Percentiles rank a stretch among this genome's conserved stretches.
Conservation (phyloP, 495 filamentous ascomycete genomes). For the Trichoderma virens region DNA sequence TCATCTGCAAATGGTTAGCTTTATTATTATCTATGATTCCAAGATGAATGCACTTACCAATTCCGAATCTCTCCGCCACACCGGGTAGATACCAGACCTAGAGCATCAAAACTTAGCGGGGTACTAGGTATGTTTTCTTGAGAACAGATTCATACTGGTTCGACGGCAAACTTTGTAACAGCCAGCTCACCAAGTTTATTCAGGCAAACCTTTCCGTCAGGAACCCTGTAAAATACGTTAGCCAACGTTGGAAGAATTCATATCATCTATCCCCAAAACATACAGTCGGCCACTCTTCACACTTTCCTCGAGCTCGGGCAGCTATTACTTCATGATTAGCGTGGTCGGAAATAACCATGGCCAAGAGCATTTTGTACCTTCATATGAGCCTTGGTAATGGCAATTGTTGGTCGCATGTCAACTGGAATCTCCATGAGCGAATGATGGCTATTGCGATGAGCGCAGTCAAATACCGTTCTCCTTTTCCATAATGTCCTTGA, state of each 20-base stretch:
- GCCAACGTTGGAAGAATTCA: background rate
- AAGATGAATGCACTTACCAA: slow-evolving; percentile 42
- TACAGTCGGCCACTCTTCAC: slow-evolving; percentile 68
- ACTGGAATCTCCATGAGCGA: slow-evolving; percentile 30
- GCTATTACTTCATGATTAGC: slow-evolving; percentile 19
- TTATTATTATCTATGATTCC: slow-evolving; percentile 6
- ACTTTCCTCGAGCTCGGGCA: slow-evolving; percentile 86
- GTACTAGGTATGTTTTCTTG: background rate
- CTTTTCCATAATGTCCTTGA: slow-evolving; percentile 57
- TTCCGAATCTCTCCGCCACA: slow-evolving; percentile 90
- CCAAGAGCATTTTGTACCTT: slow-evolving; percentile 36
- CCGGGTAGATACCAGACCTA: slow-evolving; percentile 90
- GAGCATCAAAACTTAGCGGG: slow-evolving; percentile 5
- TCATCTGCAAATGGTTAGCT: slow-evolving; percentile 51
- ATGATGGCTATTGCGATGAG: background rate
- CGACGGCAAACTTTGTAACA: slow-evolving; percentile 94
- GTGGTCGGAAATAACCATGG: slow-evolving; percentile 12
- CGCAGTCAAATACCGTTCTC: slow-evolving; percentile 42
- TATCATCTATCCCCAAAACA: slow-evolving; percentile 11
- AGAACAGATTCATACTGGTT: slow-evolving; percentile 49
- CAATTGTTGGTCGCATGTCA: slow-evolving; percentile 89
- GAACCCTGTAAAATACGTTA: slow-evolving; percentile 37
- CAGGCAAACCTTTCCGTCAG: slow-evolving; percentile 87
- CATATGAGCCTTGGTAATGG: slow-evolving; percentile 94
- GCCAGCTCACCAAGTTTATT: slow-evolving; percentile 77